These are phyloP conservation scores for Penicillium vulpinum DNA, from an alignment of 2,329 filamentous ascomycete species.

Conservation along the genomic window DNA sequence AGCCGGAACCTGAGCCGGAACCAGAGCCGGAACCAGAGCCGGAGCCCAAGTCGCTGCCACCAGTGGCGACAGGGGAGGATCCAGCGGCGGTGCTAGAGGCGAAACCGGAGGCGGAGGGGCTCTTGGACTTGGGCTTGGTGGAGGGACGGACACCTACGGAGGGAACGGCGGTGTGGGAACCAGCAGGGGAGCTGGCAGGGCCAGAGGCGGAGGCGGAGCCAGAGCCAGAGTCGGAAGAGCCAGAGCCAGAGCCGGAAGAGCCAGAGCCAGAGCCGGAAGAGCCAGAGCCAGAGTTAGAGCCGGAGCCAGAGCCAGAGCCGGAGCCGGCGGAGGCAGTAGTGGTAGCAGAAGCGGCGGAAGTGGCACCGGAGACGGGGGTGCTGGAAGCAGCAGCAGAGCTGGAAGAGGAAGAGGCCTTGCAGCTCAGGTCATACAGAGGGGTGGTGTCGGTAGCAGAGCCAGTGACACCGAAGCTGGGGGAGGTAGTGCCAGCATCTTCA, in stretches of 20 bases:
- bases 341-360: conserved; percentile 20
- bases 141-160: conserved; percentile 4
- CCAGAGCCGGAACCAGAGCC: conserved; percentile 12
- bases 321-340: conserved; percentile 10
- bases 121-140: conserved; percentile 8
- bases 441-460: conserved; percentile 36
- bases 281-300: background rate
- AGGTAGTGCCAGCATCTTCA: conserved; percentile 37
- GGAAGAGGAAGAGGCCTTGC: conserved; percentile 25
- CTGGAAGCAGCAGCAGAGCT: conserved; percentile 25
- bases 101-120: conserved; percentile 8
- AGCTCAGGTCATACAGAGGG: conserved; percentile 42
- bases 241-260: conserved; percentile 8
- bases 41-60: background rate
- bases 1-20: conserved; percentile 9
- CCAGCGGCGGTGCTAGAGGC: background rate
- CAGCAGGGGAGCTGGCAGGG: background rate
- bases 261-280: conserved; percentile 5
- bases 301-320: conserved; percentile 8
- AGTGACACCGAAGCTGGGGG: conserved; percentile 45
- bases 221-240: conserved; percentile 22
- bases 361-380: conserved; percentile 17
- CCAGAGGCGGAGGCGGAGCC: conserved; percentile 13
- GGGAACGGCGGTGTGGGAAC: no score
- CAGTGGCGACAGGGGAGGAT: conserved; percentile 1